phyloP scores from a whole-genome alignment of 2,329 filamentous ascomycete species.

The Xylariaceae sp. region DNA sequence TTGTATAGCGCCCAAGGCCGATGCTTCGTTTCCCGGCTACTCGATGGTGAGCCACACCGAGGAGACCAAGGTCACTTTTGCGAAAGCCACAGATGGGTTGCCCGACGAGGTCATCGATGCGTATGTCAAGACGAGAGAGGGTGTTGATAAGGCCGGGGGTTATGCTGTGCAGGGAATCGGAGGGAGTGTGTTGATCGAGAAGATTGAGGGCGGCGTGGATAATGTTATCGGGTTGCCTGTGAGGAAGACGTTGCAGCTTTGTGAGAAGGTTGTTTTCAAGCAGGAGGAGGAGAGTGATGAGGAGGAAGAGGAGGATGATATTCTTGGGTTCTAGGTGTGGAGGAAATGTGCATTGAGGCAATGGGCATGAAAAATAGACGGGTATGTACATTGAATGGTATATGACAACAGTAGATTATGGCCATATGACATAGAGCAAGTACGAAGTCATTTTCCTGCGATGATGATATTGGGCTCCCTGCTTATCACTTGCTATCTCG shows the following conservation, averaged over 20 bases:
- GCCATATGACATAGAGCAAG: too few relatives aligned
- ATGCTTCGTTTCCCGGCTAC: constrained; percentile 81
- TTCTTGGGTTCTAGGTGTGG: too few relatives aligned
- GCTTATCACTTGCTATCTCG: too few relatives aligned
- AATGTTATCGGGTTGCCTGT: constrained; percentile 92
- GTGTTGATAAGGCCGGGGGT: constrained; percentile 91
- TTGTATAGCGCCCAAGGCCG: constrained; percentile 76
- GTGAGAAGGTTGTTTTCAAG: constrained; percentile 80
- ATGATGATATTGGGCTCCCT: too few relatives aligned
- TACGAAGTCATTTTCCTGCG: too few relatives aligned
- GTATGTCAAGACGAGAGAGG: constrained; percentile 82
- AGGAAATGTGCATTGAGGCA: too few relatives aligned
- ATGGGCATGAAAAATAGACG: too few relatives aligned
- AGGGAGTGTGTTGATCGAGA: constrained; percentile 80
- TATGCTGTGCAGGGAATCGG: constrained; percentile 92
- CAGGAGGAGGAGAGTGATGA: constrained; percentile 55
- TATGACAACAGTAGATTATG: too few relatives aligned
- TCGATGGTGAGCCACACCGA: constrained; percentile 76
- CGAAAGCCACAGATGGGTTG: constrained; percentile 53
- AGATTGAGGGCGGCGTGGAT: constrained; percentile 84
- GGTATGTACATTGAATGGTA: too few relatives aligned
- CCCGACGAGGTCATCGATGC: constrained; percentile 76
- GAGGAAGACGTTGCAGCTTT: constrained; percentile 70
- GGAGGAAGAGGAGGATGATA: constrained; percentile 14
- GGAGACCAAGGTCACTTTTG: constrained; percentile 89